Conservation (phyloP, 371 early-diverging fungal genomes). For the Mortierella sp. region DNA sequence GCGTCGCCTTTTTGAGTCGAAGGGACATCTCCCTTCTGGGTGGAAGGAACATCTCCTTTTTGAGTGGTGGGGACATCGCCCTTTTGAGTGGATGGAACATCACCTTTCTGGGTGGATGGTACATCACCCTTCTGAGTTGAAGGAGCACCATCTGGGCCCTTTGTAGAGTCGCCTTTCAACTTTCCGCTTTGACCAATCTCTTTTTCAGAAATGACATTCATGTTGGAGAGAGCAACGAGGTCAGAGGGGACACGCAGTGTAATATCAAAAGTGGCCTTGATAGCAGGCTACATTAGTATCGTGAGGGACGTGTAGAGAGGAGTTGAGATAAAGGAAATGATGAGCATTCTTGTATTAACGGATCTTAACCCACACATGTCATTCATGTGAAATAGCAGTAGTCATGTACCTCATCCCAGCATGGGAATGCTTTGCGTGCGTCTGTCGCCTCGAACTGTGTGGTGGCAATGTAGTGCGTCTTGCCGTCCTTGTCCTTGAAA, state of each 20-base stretch:
- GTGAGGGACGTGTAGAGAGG: neutral
- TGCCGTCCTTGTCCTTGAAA: slow-evolving; percentile 81
- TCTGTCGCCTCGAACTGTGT: slow-evolving; percentile 96
- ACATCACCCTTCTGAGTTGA: slow-evolving; percentile 38
- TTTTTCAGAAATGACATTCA: slow-evolving; percentile 74
- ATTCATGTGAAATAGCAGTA: neutral
- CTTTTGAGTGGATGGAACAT: slow-evolving; percentile 38
- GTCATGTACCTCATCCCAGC: slow-evolving; percentile 83
- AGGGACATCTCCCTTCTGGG: slow-evolving; percentile 43
- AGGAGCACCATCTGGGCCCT: slow-evolving; percentile 32
- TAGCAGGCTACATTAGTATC: slow-evolving; percentile 65
- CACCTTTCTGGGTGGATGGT: slow-evolving; percentile 33
- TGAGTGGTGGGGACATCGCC: slow-evolving; percentile 40
- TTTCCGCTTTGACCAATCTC: slow-evolving; percentile 55
- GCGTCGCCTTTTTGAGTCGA: slow-evolving; percentile 40
- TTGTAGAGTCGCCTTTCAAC: slow-evolving; percentile 46
- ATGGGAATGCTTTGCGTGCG: slow-evolving; percentile 93
- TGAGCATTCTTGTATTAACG: no score
- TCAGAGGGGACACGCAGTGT: slow-evolving; percentile 79
- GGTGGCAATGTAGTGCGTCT: slow-evolving; percentile 81
- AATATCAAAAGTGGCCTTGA: slow-evolving; percentile 93
- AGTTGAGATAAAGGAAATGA: neutral
- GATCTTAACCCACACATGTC: neutral
- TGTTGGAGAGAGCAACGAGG: slow-evolving; percentile 89
- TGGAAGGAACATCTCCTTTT: slow-evolving; percentile 42